These are phyloP conservation scores for Rhodotorula sp. DNA, from an alignment of 1,284 basidiomycete genomes.

Conservation along the genomic window DNA sequence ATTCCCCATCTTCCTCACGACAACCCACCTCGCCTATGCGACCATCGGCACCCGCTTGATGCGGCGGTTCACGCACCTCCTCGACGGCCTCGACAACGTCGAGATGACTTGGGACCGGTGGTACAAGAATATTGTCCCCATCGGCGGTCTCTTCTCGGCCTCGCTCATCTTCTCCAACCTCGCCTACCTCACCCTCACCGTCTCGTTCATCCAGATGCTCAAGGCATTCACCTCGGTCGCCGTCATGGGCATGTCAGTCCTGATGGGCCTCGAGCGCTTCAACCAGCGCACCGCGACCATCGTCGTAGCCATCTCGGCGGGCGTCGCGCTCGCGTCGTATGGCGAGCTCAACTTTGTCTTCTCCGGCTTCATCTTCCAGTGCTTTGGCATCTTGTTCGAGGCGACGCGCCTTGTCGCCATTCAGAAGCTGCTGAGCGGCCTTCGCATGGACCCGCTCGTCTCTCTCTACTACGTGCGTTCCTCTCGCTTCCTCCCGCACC, in stretches of 20 bases:
- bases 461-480: constrained; percentile 49
- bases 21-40: constrained; percentile 52
- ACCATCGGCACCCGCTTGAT: constrained; percentile 52
- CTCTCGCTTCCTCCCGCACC: constrained; percentile 50
- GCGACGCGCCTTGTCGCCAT: constrained; percentile 44
- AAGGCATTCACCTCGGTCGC: constrained; percentile 44
- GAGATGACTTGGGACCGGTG: constrained; percentile 45
- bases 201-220: constrained; percentile 44
- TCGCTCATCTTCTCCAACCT: constrained; percentile 44
- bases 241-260: constrained; percentile 43
- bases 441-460: constrained; percentile 45
- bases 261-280: constrained; percentile 44
- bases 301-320: constrained; percentile 51
- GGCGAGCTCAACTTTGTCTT: constrained; percentile 43
- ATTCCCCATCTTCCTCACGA: constrained; percentile 51
- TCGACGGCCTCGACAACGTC: constrained; percentile 50
- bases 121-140: constrained; percentile 50
- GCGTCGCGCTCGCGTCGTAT: constrained; percentile 44
- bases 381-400: constrained; percentile 44
- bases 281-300: constrained; percentile 44
- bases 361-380: constrained; percentile 42
- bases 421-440: constrained; percentile 45
- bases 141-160: constrained; percentile 53
- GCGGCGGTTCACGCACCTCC: constrained; percentile 49
- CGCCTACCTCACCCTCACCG: constrained; percentile 41